Conservation (phyloP, 495 filamentous ascomycete genomes). For the Tuber brumale region DNA sequence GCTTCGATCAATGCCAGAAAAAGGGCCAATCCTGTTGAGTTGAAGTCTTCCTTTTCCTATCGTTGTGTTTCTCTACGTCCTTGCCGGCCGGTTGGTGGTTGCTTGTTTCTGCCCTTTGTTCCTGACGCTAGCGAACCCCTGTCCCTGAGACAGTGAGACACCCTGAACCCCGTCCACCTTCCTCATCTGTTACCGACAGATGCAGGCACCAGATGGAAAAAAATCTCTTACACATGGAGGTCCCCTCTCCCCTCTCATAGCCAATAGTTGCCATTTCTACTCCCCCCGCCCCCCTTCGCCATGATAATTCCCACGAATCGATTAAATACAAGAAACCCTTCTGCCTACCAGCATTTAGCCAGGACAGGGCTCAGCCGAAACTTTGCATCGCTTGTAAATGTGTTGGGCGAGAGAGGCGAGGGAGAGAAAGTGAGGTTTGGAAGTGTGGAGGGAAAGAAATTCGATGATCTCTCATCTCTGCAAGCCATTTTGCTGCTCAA, state of each 20-base stretch:
- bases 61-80: not conserved
- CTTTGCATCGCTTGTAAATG: not conserved
- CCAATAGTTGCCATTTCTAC: not conserved
- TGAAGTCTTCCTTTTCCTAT: not conserved
- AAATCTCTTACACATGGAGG: not conserved
- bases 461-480: not conserved
- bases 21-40: not conserved
- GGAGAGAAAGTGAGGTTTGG: not conserved
- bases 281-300: not conserved
- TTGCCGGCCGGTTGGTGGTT: not conserved
- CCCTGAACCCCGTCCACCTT: not conserved
- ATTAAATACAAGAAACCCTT: not conserved
- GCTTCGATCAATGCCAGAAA: not conserved
- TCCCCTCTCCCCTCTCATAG: not conserved
- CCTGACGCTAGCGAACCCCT: constrained; percentile 1
- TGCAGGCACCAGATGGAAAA: not conserved
- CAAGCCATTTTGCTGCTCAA: not conserved
- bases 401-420: not conserved
- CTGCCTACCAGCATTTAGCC: not conserved
- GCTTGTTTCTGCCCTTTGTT: not conserved
- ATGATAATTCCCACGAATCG: not conserved
- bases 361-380: not conserved
- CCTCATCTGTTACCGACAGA: not conserved
- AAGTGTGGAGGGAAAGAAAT: not conserved
- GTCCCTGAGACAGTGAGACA: not conserved